phyloP scores from a whole-genome alignment of 78 protist genomes.

The Guillardia theta region DNA sequence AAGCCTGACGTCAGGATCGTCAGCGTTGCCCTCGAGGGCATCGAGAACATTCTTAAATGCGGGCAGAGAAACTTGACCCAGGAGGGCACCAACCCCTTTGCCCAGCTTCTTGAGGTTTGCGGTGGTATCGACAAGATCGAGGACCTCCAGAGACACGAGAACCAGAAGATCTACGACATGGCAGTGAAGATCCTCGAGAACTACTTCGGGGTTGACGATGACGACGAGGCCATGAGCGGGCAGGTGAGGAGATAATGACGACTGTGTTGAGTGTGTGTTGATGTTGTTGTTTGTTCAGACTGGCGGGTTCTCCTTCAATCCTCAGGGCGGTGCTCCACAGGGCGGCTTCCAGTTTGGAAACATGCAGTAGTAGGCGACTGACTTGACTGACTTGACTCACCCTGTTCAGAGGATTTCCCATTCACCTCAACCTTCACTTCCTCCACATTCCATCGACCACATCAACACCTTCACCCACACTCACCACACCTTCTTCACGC shows the following conservation, averaged over 20 bases:
- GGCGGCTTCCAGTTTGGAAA: neutral
- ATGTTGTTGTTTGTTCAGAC: neutral
- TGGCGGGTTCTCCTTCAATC: neutral
- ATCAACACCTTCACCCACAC: neutral
- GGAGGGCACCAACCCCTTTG: slow-evolving; percentile 41
- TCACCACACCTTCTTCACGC: neutral
- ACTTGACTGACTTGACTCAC: too few species aligned
- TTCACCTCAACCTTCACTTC: neutral
- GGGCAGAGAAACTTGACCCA: neutral
- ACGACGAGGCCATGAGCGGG: neutral
- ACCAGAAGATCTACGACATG: slow-evolving; percentile 74
- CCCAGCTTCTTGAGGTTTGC: slow-evolving; percentile 71
- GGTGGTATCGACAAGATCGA: slow-evolving; percentile 83
- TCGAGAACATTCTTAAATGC: slow-evolving; percentile 84
- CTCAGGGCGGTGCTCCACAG: neutral
- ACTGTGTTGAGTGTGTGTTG: neutral
- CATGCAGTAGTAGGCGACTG: neutral
- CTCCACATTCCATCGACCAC: neutral
- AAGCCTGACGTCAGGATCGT: slow-evolving; percentile 76
- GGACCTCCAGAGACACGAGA: slow-evolving; percentile 81
- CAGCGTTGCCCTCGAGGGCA: slow-evolving; percentile 88
- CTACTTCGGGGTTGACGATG: slow-evolving; percentile 73
- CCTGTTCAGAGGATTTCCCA: neutral
- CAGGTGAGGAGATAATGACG: neutral
- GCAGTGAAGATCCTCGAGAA: slow-evolving; percentile 71